Evolutionary conservation across 2,329 filamentous ascomycete genomes (phyloP), one percentile per base, ranked within the genome.

Genomic region (Aspergillus vadensis): DNA sequence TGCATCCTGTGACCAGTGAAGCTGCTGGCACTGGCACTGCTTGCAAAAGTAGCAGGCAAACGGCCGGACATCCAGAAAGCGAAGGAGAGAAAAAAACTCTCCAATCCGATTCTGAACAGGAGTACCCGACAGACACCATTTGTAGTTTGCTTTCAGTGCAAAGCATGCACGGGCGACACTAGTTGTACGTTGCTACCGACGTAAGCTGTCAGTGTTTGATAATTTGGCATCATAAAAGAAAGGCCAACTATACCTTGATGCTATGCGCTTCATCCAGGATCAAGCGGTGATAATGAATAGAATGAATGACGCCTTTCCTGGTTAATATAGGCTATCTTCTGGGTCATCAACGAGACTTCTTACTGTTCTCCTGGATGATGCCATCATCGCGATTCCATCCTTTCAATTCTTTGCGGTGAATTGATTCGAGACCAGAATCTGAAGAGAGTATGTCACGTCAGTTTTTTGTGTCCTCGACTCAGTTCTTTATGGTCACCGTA

Each of bases 41-140:
- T 94, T 95, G 82, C 95, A 99, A 66, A 97, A 89, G 73, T 99
- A 99, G 66, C 91, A 92, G 7, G 94, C 90, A 74, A 97, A 98
- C 0, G 94, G 94, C 8, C 85, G 84, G 38, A 97, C 84, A 73
- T 97, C 90, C 30, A 99, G 84, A 76, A 99, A 99, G 2, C 95
- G 89, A 58, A 99, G 83, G 21, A 98, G 81, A 0, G 94, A 98
- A 78, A 98, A 97, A 76, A 97, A 96, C 74, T 98, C 94, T 70
- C 95, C 94, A 66, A 98, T 98, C 56, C 94, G 90, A 72, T 98
- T 99, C 75, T 99, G 95, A 1, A 99, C 86, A 0, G 95, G 95
- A 1, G 95, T 99, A 8, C 95, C 95, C 15, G 91, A 95, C 61
- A 99, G 82, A 73, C 95, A 99, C 92, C 95, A 98, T 69, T 96